A percentile compares a stretch with the other conserved stretches of the same genome.
phyloP scores from a whole-genome alignment of 352 stramenopile species.

The Phytophthora melonis region DNA sequence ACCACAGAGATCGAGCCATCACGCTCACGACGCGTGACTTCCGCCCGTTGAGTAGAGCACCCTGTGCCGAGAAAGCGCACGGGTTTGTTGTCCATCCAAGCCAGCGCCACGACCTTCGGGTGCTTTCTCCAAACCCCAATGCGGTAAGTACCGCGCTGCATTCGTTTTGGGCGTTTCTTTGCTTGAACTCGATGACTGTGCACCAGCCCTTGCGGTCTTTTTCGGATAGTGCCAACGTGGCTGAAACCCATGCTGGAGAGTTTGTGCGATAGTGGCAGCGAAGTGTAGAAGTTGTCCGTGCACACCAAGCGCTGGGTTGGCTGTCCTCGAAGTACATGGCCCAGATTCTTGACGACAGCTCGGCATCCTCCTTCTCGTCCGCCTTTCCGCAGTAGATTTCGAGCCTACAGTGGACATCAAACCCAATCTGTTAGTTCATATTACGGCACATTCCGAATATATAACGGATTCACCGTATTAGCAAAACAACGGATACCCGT shows the following conservation, averaged over 20 bases:
- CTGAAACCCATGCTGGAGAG: constrained; percentile 8
- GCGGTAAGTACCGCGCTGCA: too few species aligned
- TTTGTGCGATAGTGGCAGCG: constrained; percentile 7
- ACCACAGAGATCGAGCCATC: too few species aligned
- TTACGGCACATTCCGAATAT: background rate
- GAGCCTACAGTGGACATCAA: background rate
- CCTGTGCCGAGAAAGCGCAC: too few species aligned
- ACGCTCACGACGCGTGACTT: too few species aligned
- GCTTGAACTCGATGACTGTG: too few species aligned
- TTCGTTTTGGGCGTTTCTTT: too few species aligned
- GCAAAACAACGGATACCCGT: background rate
- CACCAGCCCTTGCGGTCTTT: background rate
- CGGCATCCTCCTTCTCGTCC: background rate
- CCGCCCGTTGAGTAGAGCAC: too few species aligned
- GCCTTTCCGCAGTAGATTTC: background rate
- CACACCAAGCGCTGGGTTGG: constrained; percentile 1
- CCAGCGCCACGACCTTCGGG: too few species aligned
- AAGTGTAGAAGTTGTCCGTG: constrained; percentile 26
- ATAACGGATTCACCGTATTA: background rate
- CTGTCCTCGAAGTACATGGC: constrained; percentile 7
- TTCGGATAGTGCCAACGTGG: constrained; percentile 19
- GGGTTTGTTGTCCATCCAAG: too few species aligned
- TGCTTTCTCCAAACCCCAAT: too few species aligned
- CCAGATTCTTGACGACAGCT: constrained; percentile 8
- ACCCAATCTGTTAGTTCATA: too few species aligned